These are phyloP conservation scores for Flaveria robusta DNA, from an alignment of 129 eudicot species.

Conservation along the genomic window DNA sequence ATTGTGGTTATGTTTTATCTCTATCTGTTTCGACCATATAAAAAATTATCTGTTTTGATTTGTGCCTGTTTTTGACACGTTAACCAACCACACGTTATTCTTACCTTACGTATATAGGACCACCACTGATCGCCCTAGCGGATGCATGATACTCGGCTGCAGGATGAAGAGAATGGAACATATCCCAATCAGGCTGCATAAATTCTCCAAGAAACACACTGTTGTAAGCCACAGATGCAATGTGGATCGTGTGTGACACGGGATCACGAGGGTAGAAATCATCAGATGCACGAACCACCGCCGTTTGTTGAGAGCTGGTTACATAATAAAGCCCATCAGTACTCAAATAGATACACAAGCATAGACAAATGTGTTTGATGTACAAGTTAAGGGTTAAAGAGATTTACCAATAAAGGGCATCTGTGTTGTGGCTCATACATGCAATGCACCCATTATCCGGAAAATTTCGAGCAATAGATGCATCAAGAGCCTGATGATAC, in stretches of 20 bases:
- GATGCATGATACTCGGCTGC: slow-evolving; percentile 85
- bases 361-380: background rate
- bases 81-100: slow-evolving; percentile 4
- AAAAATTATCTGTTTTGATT: background rate
- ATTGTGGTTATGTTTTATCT: background rate
- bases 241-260: slow-evolving; percentile 76
- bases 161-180: slow-evolving; percentile 88
- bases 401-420: slow-evolving; percentile 70
- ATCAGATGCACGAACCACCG: slow-evolving; percentile 84
- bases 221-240: slow-evolving; percentile 81
- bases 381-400: background rate
- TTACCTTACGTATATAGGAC: slow-evolving; percentile 80
- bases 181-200: slow-evolving; percentile 97
- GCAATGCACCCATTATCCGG: slow-evolving; percentile 82
- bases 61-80: background rate
- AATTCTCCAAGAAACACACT: slow-evolving; percentile 88
- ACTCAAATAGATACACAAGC: slow-evolving; percentile 1
- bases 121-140: slow-evolving; percentile 80
- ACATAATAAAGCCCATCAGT: slow-evolving; percentile 20
- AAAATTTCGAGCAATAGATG: slow-evolving; percentile 64
- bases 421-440: slow-evolving; percentile 83
- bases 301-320: slow-evolving; percentile 85
- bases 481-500: slow-evolving; percentile 80
- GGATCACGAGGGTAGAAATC: slow-evolving; percentile 92
- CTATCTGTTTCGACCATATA: background rate